phyloP scores from a whole-genome alignment of 352 stramenopile genomes.

The Phytophthora pistaciae region DNA sequence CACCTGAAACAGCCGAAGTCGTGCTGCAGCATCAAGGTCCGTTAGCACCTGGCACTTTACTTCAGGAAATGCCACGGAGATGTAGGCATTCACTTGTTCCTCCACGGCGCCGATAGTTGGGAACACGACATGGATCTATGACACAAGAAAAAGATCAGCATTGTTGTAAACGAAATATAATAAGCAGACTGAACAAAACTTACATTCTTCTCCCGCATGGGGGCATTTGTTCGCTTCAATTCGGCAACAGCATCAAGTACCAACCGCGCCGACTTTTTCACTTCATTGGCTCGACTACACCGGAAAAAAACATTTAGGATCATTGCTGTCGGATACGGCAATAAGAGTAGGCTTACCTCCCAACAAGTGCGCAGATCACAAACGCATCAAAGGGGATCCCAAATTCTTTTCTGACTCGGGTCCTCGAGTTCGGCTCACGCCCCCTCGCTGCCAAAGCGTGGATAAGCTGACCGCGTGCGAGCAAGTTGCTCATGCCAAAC shows the following conservation, averaged over 20 bases:
- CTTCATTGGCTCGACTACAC: constrained; percentile 68
- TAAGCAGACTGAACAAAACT: not conserved
- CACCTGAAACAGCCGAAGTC: constrained; percentile 47
- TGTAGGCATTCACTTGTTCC: constrained; percentile 28
- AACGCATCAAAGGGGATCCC: constrained; percentile 47
- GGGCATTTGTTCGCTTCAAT: constrained; percentile 27
- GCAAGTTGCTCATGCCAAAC: constrained; percentile 21
- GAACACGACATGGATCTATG: constrained; percentile 64
- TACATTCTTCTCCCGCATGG: constrained; percentile 12
- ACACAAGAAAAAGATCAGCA: constrained; percentile 2
- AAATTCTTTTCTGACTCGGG: constrained; percentile 20
- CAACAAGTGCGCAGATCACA: constrained; percentile 72
- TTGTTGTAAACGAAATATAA: not conserved
- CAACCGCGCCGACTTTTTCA: constrained; percentile 46
- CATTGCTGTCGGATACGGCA: not conserved
- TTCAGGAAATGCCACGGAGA: not conserved
- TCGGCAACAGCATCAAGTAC: constrained; percentile 57
- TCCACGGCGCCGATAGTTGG: constrained; percentile 60
- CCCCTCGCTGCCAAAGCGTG: constrained; percentile 27
- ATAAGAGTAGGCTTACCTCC: constrained; percentile 47
- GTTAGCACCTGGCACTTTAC: constrained; percentile 27
- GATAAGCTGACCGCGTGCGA: constrained; percentile 19
- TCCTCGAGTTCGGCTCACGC: constrained; percentile 8
- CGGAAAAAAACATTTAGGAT: constrained; percentile 3
- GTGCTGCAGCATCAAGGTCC: constrained; percentile 29